Conservation (phyloP, 2,329 filamentous ascomycete species). For the Ascochyta pisi region DNA sequence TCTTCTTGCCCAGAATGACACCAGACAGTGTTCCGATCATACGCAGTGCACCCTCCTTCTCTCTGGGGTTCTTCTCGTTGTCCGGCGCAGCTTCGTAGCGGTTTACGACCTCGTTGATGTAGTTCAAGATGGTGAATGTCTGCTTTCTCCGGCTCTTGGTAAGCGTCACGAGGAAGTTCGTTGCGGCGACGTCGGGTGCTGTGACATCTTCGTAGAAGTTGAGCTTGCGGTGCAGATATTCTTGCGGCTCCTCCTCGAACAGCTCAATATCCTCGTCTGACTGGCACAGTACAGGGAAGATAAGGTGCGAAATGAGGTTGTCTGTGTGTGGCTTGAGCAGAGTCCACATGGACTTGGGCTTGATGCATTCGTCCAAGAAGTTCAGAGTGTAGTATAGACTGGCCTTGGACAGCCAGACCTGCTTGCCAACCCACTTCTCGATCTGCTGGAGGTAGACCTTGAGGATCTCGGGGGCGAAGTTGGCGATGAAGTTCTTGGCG, state of each 20-base stretch:
- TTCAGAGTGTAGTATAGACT: constrained; percentile 92
- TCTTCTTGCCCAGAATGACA: constrained; percentile 97
- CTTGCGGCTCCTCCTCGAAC: constrained; percentile 92
- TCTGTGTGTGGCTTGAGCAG: constrained; percentile 92
- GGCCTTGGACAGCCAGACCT: constrained; percentile 91
- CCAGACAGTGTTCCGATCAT: constrained; percentile 97
- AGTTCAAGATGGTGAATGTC: constrained; percentile 91
- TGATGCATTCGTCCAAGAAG: constrained; percentile 96
- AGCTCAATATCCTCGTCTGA: constrained; percentile 90
- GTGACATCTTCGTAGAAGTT: constrained; percentile 99
- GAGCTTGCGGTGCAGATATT: constrained; percentile 95
- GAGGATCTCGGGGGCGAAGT: constrained; percentile 93
- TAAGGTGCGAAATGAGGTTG: constrained; percentile 89
- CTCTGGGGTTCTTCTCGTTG: constrained; percentile 88
- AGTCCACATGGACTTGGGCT: constrained; percentile 96
- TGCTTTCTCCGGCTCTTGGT: constrained; percentile 96
- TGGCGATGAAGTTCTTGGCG: constrained; percentile 87
- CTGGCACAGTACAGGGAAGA: constrained; percentile 95
- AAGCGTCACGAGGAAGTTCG: constrained; percentile 93
- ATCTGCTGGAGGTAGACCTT: constrained; percentile 94
- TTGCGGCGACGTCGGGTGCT: constrained; percentile 91
- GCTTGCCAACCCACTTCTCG: constrained; percentile 96
- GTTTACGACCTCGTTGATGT: constrained; percentile 94
- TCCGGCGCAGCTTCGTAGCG: constrained; percentile 85
- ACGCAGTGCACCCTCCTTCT: constrained; percentile 93